Base-by-base conservation (phyloP, 257 asterid genomes). In the Salvia miltiorrhiza region DNA sequence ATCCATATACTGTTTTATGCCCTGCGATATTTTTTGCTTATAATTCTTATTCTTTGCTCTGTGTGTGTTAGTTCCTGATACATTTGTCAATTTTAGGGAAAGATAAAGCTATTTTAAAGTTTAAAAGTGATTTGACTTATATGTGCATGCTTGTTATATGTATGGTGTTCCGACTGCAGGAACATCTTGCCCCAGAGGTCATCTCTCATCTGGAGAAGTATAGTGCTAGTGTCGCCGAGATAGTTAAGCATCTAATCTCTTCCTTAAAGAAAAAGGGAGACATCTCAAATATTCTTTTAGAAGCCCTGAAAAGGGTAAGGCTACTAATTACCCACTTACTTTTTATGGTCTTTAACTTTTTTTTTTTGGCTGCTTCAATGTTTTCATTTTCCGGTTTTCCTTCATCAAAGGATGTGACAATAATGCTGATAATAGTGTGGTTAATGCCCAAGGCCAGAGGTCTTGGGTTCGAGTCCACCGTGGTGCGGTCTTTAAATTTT, bases 231-330 rank as follows among this genome's bases (percentile, higher is more conserved):
- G 86, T 87, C 14, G 75, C 81, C 71, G 97, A 91, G 82, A 87
- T 85, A 77, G 88, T 89, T 76, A 94, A 91, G 90, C 92, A 90
- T 77, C 85, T 94, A 32, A 82, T 94, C 37, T 69, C 93, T 57
- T 82, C 82, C 74, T 77, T 91, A 58, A 89, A 76, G 92, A 94
- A 91, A 66, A 89, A 85, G 64, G 89, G 80, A 20, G 95, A 91
- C 57, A 58, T 81, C 60, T 81, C 97, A 60, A 53, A 32, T 33
- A 70, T 91, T 63, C 83, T 94, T 59, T 58, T 91, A 16, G 95
- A 89, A 76, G 85, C 97, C 47, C 76, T 94, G 63, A 89, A 83
- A 82, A 90, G 67, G 87, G 97, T 93, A 70, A 69, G 88, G 41
- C 64, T 45, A 26, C 32, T 61, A 59, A 16, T 23, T 50, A 23